Conservation (phyloP, 257 asterid genomes). For the Solanum chiquidenum region DNA sequence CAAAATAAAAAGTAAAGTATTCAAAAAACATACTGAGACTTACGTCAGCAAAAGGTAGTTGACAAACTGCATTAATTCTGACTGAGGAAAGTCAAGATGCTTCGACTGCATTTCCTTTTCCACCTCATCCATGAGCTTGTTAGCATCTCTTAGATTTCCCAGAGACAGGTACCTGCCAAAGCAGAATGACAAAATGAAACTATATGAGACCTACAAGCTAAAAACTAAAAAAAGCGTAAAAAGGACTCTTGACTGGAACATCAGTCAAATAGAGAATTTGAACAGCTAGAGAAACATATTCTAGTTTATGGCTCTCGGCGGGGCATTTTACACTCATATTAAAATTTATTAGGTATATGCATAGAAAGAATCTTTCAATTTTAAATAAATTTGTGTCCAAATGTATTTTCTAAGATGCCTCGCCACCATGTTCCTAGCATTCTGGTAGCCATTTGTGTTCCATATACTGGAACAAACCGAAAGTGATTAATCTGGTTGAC, state of each 20-base stretch:
- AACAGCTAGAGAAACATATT: background rate
- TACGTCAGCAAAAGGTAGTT: constrained; percentile 72
- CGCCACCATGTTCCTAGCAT: background rate
- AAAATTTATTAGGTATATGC: background rate
- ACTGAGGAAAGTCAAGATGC: constrained; percentile 55
- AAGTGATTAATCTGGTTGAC: background rate
- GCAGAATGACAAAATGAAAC: background rate
- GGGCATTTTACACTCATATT: background rate
- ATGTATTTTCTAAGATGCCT: background rate
- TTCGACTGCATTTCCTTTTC: constrained; percentile 50
- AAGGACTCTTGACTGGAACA: background rate
- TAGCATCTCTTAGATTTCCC: constrained; percentile 96
- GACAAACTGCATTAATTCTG: constrained; percentile 71
- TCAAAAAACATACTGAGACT: constrained; percentile 11
- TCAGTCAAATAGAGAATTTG: background rate
- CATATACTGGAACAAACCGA: background rate
- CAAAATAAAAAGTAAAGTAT: background rate
- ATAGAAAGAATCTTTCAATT: background rate
- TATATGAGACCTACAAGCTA: background rate
- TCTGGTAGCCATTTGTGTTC: background rate
- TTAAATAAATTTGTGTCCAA: background rate
- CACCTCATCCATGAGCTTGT: constrained; percentile 65
- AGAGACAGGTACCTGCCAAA: constrained; percentile 65
- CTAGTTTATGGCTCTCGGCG: background rate
- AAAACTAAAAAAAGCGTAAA: background rate